phyloP scores from a whole-genome alignment of 78 protist species.

The Blattamonas nauphoetae region DNA sequence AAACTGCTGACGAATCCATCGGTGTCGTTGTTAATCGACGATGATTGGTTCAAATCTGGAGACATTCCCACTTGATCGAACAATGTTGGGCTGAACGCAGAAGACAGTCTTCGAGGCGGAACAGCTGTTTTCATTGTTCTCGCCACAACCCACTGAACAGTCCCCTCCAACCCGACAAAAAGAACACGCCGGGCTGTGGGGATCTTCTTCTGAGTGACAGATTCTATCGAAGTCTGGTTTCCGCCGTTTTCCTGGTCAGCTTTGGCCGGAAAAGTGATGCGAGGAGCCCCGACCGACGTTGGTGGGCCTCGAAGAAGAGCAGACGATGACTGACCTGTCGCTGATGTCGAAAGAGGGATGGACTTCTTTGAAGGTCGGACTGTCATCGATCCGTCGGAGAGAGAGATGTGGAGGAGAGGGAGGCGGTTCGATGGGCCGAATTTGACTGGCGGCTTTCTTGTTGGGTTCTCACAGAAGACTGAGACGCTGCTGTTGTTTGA shows the following conservation, averaged over 20 bases:
- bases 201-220: too few species aligned
- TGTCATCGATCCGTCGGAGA: neutral
- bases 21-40: too few species aligned
- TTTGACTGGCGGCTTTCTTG: neutral
- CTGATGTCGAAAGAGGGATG: too few species aligned
- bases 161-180: neutral
- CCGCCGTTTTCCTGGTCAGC: too few species aligned
- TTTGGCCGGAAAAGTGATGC: too few species aligned
- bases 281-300: too few species aligned
- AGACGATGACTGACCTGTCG: too few species aligned
- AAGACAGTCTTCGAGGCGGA: neutral
- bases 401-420: neutral
- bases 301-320: too few species aligned
- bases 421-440: neutral
- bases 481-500: neutral
- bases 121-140: neutral
- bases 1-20: too few species aligned
- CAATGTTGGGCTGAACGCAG: neutral
- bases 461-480: neutral
- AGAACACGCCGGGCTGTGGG: neutral
- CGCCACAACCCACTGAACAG: neutral
- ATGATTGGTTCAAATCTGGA: too few species aligned
- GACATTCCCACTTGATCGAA: neutral
- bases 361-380: neutral
- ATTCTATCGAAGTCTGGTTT: too few species aligned